Conservation (phyloP, 2,329 filamentous ascomycete genomes). For the Penicillium griseofulvum region DNA sequence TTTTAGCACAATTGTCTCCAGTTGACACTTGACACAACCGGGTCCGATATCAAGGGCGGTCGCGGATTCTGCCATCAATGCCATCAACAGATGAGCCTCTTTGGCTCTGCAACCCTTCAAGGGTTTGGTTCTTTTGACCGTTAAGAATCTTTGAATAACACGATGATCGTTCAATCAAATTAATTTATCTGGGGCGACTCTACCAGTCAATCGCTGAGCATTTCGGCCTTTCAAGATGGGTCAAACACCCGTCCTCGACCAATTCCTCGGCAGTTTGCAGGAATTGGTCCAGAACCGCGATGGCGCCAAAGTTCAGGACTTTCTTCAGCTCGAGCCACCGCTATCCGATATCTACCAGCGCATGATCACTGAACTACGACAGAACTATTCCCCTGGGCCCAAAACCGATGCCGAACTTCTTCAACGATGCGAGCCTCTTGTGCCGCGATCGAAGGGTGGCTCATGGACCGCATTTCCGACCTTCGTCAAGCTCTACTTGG, state of each 20-base stretch:
- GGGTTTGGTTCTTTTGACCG: background rate
- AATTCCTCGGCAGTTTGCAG: slow-evolving; percentile 67
- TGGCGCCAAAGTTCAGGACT: slow-evolving; percentile 64
- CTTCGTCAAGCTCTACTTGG: slow-evolving; percentile 78
- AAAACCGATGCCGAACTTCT: slow-evolving; percentile 55
- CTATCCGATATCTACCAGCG: slow-evolving; percentile 65
- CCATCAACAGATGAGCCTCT: background rate
- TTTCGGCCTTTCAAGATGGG: background rate
- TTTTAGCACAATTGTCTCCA: background rate
- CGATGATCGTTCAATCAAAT: background rate
- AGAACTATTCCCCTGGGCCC: slow-evolving; percentile 51
- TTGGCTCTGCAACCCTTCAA: background rate
- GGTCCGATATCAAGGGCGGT: slow-evolving; percentile 2
- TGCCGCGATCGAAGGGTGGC: slow-evolving; percentile 64
- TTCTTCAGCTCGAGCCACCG: slow-evolving; percentile 71
- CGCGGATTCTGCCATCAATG: slow-evolving; percentile 8
- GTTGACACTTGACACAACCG: background rate
- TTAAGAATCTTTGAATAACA: background rate
- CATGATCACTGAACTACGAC: slow-evolving; percentile 66
- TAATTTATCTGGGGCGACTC: background rate
- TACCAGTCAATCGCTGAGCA: background rate
- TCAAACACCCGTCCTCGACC: slow-evolving; percentile 61
- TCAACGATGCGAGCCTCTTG: slow-evolving; percentile 59
- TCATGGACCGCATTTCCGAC: slow-evolving; percentile 74
- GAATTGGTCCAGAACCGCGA: slow-evolving; percentile 62